Evolutionary conservation across 2,329 filamentous ascomycete genomes (phyloP), one percentile per base, ranked within the genome.

Genomic region (Calonectria fujianensis): DNA sequence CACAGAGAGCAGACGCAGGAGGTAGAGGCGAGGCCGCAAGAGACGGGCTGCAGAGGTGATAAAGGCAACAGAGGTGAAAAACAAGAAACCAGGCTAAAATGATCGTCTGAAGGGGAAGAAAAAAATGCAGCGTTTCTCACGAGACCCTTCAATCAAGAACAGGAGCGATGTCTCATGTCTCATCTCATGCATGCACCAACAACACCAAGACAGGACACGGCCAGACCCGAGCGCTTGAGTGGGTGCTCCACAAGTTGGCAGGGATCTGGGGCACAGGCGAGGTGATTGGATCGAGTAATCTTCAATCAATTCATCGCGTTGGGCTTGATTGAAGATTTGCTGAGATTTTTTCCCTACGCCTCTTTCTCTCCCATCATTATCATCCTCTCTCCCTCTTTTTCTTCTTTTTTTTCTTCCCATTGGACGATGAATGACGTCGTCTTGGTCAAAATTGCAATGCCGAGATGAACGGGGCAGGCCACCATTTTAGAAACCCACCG

Each of bases 161-260:
- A 27, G 37, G 20, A 61, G 11, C 8, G 13, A 20, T 18, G 41
- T 45, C 41, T 45, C 41, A 45, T 9, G 35, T 61, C 57, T 41
- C 57, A 63, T 63, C 32, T 35, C 29, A 24, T 24, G 24, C 24
- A 35, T 10, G 11, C 32, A 35, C 66, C 16, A 51, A 29, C 24
- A 39, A 61, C 8, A n/a, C 50, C n/a, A 70, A 35, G 45, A 37
- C 45, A 24, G 54, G 45, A 45, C 67, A 63, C 41, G 54, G 20
- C 48, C 59, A 64, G 69, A 50, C 57, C 69, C 69, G 69, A 70
- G 57, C 69, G 45, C 37, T 11, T 59, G 27, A 35, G 52, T 39
- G 32, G 68, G 68, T 39, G 48, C 48, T 37, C n/a, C 41, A 32
- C 10, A 32, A 11, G 24, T 41, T 54, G 50, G 13, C 35, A 27